Evolutionary conservation across 2,329 filamentous ascomycete genomes (phyloP).

Genomic region (Trichoderma asperellum): DNA sequence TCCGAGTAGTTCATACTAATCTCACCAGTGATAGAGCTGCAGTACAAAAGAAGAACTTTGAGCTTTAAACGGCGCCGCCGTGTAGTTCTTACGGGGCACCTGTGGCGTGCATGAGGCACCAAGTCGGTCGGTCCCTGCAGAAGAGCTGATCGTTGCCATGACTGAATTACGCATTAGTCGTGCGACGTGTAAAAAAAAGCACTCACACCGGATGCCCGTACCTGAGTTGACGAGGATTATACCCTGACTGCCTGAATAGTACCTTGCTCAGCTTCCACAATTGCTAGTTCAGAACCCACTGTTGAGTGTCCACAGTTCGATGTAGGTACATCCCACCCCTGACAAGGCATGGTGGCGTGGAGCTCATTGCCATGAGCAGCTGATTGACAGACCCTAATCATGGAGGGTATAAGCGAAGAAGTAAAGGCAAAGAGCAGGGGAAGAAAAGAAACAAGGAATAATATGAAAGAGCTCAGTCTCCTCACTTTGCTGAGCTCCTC

Average conservation of each 20-base stretch:
- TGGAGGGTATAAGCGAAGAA: background rate
- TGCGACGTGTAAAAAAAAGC: background rate
- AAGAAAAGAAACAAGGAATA: background rate
- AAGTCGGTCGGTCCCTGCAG: background rate
- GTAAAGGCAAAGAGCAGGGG: background rate
- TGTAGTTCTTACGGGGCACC: constrained; percentile 1
- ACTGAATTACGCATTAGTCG: constrained; percentile 5
- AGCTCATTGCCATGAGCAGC: background rate
- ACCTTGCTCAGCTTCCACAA: constrained; percentile 5
- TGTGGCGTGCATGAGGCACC: constrained; percentile 15
- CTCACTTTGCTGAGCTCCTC: background rate
- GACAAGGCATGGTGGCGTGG: constrained; percentile 4
- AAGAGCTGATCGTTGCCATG: constrained; percentile 7
- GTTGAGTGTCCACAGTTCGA: constrained; percentile 5
- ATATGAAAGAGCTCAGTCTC: constrained; percentile 21
- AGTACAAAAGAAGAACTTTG: background rate
- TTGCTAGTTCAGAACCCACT: constrained; percentile 9
- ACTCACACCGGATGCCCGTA: background rate
- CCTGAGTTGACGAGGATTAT: background rate
- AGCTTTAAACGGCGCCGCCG: background rate
- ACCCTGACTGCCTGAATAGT: background rate
- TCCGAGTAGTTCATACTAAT: background rate
- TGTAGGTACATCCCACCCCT: background rate
- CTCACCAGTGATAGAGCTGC: background rate
- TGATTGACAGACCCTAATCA: constrained; percentile 9